Evolutionary conservation across 1,284 basidiomycete genomes (phyloP).

Genomic region (Porogramme epimiltina): DNA sequence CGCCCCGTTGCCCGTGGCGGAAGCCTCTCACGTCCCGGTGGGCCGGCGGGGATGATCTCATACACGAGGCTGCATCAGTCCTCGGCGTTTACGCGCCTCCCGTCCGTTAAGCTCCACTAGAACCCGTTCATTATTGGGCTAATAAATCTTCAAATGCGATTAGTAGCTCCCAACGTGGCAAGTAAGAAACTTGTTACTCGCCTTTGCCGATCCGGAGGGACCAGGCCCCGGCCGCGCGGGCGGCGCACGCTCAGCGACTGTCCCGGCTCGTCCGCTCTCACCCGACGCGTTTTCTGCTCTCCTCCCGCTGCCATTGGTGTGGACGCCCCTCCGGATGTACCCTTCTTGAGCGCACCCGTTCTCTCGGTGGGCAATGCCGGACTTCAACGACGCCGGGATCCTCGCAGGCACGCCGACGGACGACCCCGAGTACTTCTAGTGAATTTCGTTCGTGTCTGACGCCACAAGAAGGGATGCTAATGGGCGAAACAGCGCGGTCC

Average conservation of each 20-base stretch:
- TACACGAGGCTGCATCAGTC: too few relatives aligned
- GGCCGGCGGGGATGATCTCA: constrained; percentile 14
- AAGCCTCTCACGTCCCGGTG: constrained; percentile 4
- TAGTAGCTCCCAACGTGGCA: too few relatives aligned
- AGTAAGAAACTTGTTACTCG: too few relatives aligned
- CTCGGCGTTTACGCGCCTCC: constrained; percentile 9
- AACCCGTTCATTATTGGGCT: neutral
- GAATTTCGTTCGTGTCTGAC: neutral
- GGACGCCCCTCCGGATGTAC: constrained; percentile 12
- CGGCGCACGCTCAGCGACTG: too few relatives aligned
- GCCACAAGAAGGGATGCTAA: neutral
- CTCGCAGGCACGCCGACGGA: constrained; percentile 1
- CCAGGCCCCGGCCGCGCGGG: too few relatives aligned
- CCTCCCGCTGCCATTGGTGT: too few relatives aligned
- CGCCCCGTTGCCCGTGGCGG: neutral
- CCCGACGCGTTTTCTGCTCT: too few relatives aligned
- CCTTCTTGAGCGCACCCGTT: constrained; percentile 5
- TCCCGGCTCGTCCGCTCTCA: too few relatives aligned
- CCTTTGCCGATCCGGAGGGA: too few relatives aligned
- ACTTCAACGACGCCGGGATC: constrained; percentile 1
- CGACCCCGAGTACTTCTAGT: constrained; percentile 28
- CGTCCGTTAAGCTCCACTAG: neutral
- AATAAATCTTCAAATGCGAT: too few relatives aligned
- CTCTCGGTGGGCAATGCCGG: constrained; percentile 16
- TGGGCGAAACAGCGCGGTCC: constrained; percentile 49